Conservation (phyloP, 148 eudicot genomes). For the Drosera capensis region DNA sequence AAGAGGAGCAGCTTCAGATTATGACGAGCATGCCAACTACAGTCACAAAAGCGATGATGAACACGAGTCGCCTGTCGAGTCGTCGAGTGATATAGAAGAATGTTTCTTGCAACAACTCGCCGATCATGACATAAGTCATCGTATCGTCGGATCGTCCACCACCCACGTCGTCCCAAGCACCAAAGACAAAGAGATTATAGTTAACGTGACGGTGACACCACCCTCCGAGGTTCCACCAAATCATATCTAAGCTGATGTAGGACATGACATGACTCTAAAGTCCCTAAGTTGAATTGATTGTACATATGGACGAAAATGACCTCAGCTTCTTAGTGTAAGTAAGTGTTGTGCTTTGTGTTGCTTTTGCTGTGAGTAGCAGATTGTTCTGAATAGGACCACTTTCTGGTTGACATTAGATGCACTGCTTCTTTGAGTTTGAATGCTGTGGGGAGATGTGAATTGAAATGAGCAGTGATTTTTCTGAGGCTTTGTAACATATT, state of each 20-base stretch:
- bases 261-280: background rate
- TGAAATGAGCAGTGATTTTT: background rate
- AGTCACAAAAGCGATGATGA: constrained; percentile 14
- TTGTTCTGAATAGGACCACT: constrained; percentile 7
- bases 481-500: too few relatives aligned
- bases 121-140: constrained; percentile 16
- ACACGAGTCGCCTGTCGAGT: constrained; percentile 12
- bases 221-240: too few relatives aligned
- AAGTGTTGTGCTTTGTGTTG: background rate
- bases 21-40: constrained; percentile 26
- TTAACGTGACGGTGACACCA: too few relatives aligned
- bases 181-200: constrained; percentile 7
- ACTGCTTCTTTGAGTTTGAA: background rate
- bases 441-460: background rate
- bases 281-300: constrained; percentile 11
- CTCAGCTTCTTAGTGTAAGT: constrained; percentile 4
- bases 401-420: constrained; percentile 5
- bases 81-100: constrained; percentile 50
- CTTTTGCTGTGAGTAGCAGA: background rate
- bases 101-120: constrained; percentile 47
- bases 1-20: constrained; percentile 36
- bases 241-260: constrained; percentile 9
- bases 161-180: constrained; percentile 16
- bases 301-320: constrained; percentile 31
- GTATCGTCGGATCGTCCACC: constrained; percentile 12